Evolutionary conservation across 2,329 filamentous ascomycete genomes (phyloP), one percentile per base, ranked within the genome.

Genomic region (Fusarium newnesense): DNA sequence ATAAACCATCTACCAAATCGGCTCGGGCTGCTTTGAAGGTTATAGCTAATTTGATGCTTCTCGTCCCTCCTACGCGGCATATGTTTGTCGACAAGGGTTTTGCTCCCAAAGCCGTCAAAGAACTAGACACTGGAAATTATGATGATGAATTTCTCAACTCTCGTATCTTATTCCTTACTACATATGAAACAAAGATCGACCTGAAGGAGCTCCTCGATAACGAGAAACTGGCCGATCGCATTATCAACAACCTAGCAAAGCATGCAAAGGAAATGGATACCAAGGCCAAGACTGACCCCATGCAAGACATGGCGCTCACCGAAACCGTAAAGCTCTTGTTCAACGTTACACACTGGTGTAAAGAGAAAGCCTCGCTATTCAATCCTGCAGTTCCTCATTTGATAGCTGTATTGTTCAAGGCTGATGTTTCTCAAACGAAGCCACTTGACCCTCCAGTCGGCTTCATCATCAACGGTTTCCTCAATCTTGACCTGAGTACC

Each of bases 321-420:
- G 96, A 98, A 81, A 96, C 93, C 0, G 84, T 96, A 56, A 98
- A 97, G 79, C 87, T 98, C 44, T 84, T 97, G 58, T 98, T 97
- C 86, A 98, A 98, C 81, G 86, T 97, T 60, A 93, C 93, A 4
- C 91, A 95, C 76, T 91, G 91, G 77, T 92, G 92, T 74, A 89
- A 91, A 8, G 86, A 91, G 46, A 86, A 92, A 32, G 82, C 84
- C 9, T 80, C 85, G 2, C 83, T 85, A 1, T 97, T 98, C 78
- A 90, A 90, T 3, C 84, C 88, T 28, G 90, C 92, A 6, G 87
- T 97, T 46, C 87, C 91, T 16, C 87, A 90, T 67, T 89, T 98
- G 34, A 85, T 95, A 64, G 88, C 89, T 49, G 88, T 98, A 24
- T 85, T 98, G 36, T 88, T 87, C 72, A 89, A 84, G 56, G 83